Conservation (phyloP, 2,329 filamentous ascomycete genomes). For the Fusarium cicatricum region DNA sequence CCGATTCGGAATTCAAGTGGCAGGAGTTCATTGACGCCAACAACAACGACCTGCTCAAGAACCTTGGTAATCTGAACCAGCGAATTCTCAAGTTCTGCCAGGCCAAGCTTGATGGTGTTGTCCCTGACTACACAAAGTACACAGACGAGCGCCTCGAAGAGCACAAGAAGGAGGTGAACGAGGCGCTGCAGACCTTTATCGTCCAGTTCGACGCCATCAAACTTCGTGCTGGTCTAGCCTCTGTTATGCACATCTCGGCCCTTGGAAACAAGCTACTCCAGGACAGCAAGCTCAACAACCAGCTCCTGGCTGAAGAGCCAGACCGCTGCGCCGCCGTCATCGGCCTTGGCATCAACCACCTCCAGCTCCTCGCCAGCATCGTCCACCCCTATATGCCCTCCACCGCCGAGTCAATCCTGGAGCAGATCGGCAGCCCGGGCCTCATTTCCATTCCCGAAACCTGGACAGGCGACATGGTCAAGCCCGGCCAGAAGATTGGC, state of each 20-base stretch:
- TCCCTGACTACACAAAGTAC: conserved; percentile 69
- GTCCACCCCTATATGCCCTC: conserved; percentile 86
- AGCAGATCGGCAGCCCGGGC: conserved; percentile 72
- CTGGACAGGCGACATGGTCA: conserved; percentile 69
- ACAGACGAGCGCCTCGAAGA: conserved; percentile 62
- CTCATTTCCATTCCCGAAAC: conserved; percentile 67
- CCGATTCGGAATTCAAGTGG: conserved; percentile 93
- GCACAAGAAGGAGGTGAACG: conserved; percentile 70
- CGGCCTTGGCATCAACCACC: conserved; percentile 82
- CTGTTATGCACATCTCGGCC: conserved; percentile 72
- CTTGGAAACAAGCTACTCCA: conserved; percentile 61
- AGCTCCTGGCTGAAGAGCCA: conserved; percentile 62
- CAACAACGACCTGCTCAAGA: conserved; percentile 86
- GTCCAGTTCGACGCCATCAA: conserved; percentile 75
- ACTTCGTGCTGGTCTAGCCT: conserved; percentile 71
- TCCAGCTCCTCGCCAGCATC: conserved; percentile 81
- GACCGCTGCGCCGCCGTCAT: conserved; percentile 67
- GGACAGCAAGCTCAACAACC: conserved; percentile 62
- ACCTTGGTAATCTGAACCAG: conserved; percentile 79
- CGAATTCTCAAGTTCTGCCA: conserved; percentile 79
- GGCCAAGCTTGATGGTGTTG: conserved; percentile 74
- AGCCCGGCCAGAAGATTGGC: conserved; percentile 81
- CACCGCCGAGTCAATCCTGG: conserved; percentile 77
- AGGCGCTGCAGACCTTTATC: conserved; percentile 71
- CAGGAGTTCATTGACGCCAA: conserved; percentile 81